Percentiles rank a stretch among this genome's conserved stretches.
These are phyloP conservation scores for Butyriboletus appendiculatus DNA, from an alignment of 1,284 basidiomycete species.

Conservation along the genomic window DNA sequence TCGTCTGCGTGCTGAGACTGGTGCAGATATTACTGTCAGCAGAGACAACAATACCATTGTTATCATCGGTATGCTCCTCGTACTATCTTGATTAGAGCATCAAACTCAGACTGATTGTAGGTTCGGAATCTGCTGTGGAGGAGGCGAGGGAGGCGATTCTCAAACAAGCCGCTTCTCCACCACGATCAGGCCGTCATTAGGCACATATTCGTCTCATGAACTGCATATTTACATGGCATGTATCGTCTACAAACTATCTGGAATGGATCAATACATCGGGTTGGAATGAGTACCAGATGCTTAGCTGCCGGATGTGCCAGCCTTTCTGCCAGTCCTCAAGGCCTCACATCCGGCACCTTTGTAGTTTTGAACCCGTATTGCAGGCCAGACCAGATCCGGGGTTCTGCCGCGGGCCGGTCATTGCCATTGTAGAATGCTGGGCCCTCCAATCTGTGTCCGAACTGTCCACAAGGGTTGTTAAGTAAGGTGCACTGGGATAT, in stretches of 20 bases:
- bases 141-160: conserved; percentile 83
- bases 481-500: too few species aligned
- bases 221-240: conserved; percentile 29
- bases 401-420: too few species aligned
- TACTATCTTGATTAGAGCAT: background rate
- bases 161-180: conserved; percentile 53
- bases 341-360: too few species aligned
- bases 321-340: too few species aligned
- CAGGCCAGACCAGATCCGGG: too few species aligned
- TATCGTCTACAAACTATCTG: conserved; percentile 30
- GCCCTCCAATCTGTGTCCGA: too few species aligned
- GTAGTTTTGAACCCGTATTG: too few species aligned
- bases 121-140: conserved; percentile 67
- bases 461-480: too few species aligned
- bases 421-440: too few species aligned
- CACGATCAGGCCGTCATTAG: conserved; percentile 50
- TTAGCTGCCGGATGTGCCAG: too few species aligned
- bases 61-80: conserved; percentile 66
- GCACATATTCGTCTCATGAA: conserved; percentile 8
- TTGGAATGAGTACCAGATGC: background rate
- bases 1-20: conserved; percentile 82
- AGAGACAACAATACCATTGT: conserved; percentile 84
- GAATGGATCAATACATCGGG: conserved; percentile 20
- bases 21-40: conserved; percentile 87
- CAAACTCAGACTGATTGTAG: conserved; percentile 38